These are phyloP conservation scores for Didymella keratinophila DNA, from an alignment of 2,329 filamentous ascomycete genomes.

Conservation along the genomic window DNA sequence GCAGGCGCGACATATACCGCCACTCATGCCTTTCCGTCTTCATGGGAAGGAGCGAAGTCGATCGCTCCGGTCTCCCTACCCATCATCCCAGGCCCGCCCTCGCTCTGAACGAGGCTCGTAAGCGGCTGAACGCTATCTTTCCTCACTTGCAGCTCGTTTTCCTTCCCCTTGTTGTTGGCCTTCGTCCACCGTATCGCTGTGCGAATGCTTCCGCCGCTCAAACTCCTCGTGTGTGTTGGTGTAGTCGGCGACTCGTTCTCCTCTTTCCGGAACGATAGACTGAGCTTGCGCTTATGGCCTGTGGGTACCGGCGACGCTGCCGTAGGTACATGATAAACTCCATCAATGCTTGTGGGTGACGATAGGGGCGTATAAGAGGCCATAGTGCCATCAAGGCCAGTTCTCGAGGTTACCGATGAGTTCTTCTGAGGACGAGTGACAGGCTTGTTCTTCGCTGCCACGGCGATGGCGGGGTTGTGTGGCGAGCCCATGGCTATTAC, in stretches of 20 bases:
- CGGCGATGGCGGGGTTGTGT: constrained; percentile 39
- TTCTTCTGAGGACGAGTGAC: constrained; percentile 28
- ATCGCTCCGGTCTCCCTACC: constrained; percentile 5
- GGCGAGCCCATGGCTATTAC: constrained; percentile 43
- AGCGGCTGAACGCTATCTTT: constrained; percentile 30
- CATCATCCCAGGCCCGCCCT: constrained; percentile 15
- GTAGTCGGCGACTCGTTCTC: constrained; percentile 19
- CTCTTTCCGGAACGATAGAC: constrained; percentile 16
- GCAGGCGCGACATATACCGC: neutral
- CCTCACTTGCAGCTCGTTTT: constrained; percentile 25
- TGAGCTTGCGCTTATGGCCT: constrained; percentile 16
- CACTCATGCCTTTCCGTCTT: neutral
- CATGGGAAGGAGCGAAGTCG: neutral
- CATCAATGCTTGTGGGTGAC: constrained; percentile 23
- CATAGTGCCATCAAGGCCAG: constrained; percentile 45
- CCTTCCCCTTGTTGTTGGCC: constrained; percentile 27
- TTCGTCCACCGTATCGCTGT: constrained; percentile 33
- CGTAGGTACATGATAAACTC: neutral
- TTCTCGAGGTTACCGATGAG: constrained; percentile 24
- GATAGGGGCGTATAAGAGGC: constrained; percentile 35
- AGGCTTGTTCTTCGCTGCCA: constrained; percentile 27
- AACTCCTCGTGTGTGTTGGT: constrained; percentile 32
- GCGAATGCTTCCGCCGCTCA: constrained; percentile 36
- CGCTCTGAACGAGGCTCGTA: neutral
- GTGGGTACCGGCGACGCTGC: neutral